Percentiles rank a stretch among this genome's conserved stretches.
These are phyloP conservation scores for Berkeleyomyces rouxiae DNA, from an alignment of 2,329 filamentous ascomycete genomes.

Conservation along the genomic window DNA sequence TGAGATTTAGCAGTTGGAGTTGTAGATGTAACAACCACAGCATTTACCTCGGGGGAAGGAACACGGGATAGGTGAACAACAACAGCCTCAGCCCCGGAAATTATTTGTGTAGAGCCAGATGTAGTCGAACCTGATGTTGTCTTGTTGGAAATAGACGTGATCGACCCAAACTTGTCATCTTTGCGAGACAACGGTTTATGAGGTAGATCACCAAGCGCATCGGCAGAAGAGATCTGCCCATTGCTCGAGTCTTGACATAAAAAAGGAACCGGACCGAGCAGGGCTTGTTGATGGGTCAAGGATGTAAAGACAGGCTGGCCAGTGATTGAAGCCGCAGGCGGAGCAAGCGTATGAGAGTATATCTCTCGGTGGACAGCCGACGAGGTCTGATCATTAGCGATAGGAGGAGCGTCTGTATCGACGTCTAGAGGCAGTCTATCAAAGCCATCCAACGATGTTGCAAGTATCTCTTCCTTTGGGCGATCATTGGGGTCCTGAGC, in stretches of 20 bases:
- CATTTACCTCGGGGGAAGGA: not conserved
- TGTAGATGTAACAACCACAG: not conserved
- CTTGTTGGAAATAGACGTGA: not conserved
- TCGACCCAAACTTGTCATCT: not conserved
- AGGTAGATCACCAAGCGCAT: not conserved
- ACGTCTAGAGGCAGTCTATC: too few relatives aligned
- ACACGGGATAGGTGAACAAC: slow-evolving; percentile 2
- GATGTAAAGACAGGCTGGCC: not conserved
- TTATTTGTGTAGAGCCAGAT: not conserved
- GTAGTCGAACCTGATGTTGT: not conserved
- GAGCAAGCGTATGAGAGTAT: not conserved
- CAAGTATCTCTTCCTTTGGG: not conserved
- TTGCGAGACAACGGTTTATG: not conserved
- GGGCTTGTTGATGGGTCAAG: not conserved
- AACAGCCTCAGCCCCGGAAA: slow-evolving; percentile 2
- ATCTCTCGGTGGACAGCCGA: too few relatives aligned
- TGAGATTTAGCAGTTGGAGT: not conserved
- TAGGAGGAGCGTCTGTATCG: not conserved
- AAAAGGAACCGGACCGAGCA: not conserved
- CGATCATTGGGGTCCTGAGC: not conserved
- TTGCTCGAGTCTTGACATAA: not conserved
- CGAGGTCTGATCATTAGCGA: not conserved
- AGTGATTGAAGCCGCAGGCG: not conserved
- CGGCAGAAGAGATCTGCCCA: not conserved
- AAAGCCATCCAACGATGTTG: too few relatives aligned